These are phyloP conservation scores for Kwoniella pini DNA, from an alignment of 768 basidiomycete species.

Conservation along the genomic window DNA sequence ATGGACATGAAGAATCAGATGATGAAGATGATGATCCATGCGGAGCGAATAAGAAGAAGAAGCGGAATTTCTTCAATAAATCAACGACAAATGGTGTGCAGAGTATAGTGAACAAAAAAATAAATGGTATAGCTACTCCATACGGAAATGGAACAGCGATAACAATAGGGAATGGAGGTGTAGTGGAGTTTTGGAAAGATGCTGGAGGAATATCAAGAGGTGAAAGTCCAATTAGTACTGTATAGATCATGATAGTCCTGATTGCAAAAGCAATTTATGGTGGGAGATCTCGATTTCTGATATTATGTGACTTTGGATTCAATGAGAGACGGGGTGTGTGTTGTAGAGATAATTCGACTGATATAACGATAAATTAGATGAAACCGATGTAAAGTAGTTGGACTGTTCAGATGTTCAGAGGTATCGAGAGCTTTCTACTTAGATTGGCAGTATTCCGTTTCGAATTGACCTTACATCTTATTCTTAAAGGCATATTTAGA, in stretches of 20 bases:
- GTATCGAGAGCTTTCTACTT: no score
- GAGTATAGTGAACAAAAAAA: not conserved
- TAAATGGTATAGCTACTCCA: conserved; percentile 1
- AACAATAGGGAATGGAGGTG: not conserved
- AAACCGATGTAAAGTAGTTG: no score
- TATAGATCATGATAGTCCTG: conserved; percentile 18
- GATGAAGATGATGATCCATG: conserved; percentile 27
- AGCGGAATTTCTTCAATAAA: conserved; percentile 36
- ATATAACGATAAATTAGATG: no score
- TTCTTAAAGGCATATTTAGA: no score
- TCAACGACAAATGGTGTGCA: conserved; percentile 5
- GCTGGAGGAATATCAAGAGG: conserved; percentile 19
- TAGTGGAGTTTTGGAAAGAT: not conserved
- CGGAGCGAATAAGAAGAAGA: conserved; percentile 17
- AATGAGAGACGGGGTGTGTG: no score
- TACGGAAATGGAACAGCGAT: not conserved
- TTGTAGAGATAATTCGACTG: no score
- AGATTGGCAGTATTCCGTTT: no score
- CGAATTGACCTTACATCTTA: no score
- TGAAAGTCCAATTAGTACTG: conserved; percentile 45
- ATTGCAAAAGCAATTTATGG: no score
- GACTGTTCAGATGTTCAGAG: no score
- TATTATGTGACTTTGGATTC: no score
- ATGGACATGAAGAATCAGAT: conserved; percentile 1
- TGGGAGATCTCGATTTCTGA: no score